phyloP scores from a whole-genome alignment of 164 flowering plant species.

The Sedum album region DNA sequence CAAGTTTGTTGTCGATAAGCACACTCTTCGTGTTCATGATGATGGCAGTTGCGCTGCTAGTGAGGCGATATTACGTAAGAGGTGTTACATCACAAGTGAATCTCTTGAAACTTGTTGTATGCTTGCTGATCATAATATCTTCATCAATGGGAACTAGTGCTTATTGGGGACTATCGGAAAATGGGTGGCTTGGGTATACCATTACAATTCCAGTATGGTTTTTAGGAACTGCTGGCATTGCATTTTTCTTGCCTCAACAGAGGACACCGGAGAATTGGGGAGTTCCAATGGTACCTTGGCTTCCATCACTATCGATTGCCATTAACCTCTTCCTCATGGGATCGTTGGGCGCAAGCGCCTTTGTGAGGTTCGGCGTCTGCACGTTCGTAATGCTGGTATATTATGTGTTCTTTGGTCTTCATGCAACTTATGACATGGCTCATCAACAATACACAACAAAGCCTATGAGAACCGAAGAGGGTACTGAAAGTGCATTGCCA shows the following conservation, averaged over 20 bases:
- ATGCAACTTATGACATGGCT: no score
- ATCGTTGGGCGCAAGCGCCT: constrained; percentile 23
- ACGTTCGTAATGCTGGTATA: constrained; percentile 16
- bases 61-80: constrained; percentile 22
- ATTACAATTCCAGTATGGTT: constrained; percentile 21
- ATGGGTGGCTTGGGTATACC: constrained; percentile 20
- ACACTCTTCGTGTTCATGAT: constrained; percentile 25
- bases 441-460: no score
- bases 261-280: constrained; percentile 25
- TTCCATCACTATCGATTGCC: constrained; percentile 24
- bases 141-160: constrained; percentile 17
- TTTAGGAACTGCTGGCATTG: constrained; percentile 18
- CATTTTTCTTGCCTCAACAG: constrained; percentile 3
- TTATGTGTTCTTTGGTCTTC: constrained; percentile 10
- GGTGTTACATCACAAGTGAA: constrained; percentile 19
- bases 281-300: constrained; percentile 27
- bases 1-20: constrained; percentile 27
- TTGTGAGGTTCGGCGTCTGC: constrained; percentile 21
- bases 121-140: constrained; percentile 17
- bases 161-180: constrained; percentile 16
- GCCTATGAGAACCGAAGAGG: no score
- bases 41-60: constrained; percentile 22
- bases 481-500: no score
- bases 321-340: constrained; percentile 27
- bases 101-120: constrained; percentile 18